Evolutionary conservation across 2,329 filamentous ascomycete species (phyloP).

Genomic region (Didymosphaeria variabile): DNA sequence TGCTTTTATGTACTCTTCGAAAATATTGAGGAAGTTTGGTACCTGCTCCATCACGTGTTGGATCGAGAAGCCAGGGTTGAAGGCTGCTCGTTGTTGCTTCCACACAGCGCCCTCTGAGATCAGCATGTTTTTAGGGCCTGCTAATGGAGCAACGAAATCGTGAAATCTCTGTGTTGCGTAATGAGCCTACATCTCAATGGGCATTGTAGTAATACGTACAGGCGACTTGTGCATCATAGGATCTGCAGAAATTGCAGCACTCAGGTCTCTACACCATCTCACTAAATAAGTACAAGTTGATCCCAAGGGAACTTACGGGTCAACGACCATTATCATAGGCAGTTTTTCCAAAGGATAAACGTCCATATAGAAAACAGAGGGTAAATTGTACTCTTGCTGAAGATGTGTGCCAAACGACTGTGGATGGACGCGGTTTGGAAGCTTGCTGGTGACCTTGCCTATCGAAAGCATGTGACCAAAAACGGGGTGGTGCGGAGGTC

Average conservation of each 20-base stretch:
- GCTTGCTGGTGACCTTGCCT: constrained; percentile 41
- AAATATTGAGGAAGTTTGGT: constrained; percentile 49
- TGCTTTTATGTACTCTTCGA: constrained; percentile 41
- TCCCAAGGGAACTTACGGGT: constrained; percentile 29
- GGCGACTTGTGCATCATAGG: constrained; percentile 45
- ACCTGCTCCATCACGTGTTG: constrained; percentile 51
- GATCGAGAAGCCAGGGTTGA: constrained; percentile 54
- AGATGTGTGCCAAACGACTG: constrained; percentile 30
- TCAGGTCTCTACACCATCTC: constrained; percentile 1
- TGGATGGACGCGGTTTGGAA: constrained; percentile 48
- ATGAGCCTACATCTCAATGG: constrained; percentile 1
- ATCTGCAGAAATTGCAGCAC: constrained; percentile 28
- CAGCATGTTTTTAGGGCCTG: constrained; percentile 50
- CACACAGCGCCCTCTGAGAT: constrained; percentile 49
- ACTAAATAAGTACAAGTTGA: neutral
- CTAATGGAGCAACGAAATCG: constrained; percentile 35
- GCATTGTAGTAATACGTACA: constrained; percentile 34
- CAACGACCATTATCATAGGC: constrained; percentile 44
- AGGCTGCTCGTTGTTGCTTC: constrained; percentile 56
- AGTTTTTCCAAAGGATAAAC: constrained; percentile 45
- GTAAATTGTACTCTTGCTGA: constrained; percentile 44
- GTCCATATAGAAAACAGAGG: constrained; percentile 52
- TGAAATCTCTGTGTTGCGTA: neutral
- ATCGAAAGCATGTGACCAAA: constrained; percentile 49
- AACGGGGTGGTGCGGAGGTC: constrained; percentile 47